Evolutionary conservation across 768 basidiomycete species (phyloP), one percentile per base, ranked within the genome.

Genomic region (Lentinula guzmanii): DNA sequence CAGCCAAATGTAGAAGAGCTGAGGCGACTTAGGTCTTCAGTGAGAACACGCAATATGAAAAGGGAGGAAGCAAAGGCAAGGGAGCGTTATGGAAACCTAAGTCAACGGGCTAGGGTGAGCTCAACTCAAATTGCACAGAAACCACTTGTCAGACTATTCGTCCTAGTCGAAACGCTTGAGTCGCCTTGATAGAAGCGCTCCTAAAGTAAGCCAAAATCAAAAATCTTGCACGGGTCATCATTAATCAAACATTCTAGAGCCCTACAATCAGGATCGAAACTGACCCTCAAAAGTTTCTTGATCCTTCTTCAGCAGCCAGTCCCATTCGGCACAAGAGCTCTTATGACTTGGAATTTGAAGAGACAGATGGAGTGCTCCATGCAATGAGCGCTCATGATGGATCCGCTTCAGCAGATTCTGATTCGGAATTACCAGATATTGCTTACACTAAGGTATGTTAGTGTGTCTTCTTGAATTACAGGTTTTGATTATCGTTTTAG

Each of bases 291-390:
- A 41, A 39, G 11, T 37, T 39, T 15, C 34, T 54, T 15, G 33
- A 52, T n/a, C 31, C 31, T 58, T 45, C 59, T n/a, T 48, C 59
- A 4, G 39, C 42, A 45, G 11, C 51, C 55, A 41, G 41, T 54
- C 53, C 37, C 5, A 24, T 39, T 37, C 39, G 13, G 13, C 55
- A 24, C 18, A 56, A 33, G 28, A 39, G 42, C 28, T 45, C 42
- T 46, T 51, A 54, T 46, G 54, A 62, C 35, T 62, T 62, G 10
- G 61, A 62, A n/a, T 50, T 62, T 18, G 61, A 56, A 18, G 61
- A 56, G 9, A 11, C 43, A 59, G 45, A 59, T 18, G 58, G 48
- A 8, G 45, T 48, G n/a, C n/a, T 48, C 5, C 58, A 18, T 8
- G 15, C 43, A 46, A 46, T 59, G 7, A 59, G 21, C 18, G 53